phyloP scores from a whole-genome alignment of 1,284 basidiomycete species.

The Marasmius oreades region DNA sequence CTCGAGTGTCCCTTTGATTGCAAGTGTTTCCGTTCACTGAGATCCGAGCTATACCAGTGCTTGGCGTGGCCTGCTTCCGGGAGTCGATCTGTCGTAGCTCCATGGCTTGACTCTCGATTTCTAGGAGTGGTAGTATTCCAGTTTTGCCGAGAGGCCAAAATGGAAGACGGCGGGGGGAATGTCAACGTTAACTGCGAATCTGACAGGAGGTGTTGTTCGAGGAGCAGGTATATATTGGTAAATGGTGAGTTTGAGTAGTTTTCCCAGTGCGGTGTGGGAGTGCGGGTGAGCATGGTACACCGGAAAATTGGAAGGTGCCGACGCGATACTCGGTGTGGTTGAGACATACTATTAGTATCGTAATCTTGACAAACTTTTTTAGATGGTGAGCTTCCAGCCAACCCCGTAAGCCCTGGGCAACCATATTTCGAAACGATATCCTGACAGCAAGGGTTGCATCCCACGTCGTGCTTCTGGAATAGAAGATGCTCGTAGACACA shows the following conservation, averaged over 20 bases:
- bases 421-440: too few relatives aligned
- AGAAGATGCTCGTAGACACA: too few relatives aligned
- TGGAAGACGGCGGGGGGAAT: conserved; percentile 35
- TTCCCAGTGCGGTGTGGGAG: conserved; percentile 43
- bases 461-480: too few relatives aligned
- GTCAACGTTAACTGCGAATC: conserved; percentile 46
- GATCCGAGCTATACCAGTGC: not conserved
- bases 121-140: not conserved
- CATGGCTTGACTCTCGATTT: not conserved
- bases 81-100: not conserved
- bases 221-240: conserved; percentile 54
- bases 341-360: too few relatives aligned
- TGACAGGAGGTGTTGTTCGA: conserved; percentile 58
- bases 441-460: too few relatives aligned
- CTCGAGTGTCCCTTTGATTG: conserved; percentile 15
- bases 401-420: too few relatives aligned
- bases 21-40: not conserved
- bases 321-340: too few relatives aligned
- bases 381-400: too few relatives aligned
- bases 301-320: conserved; percentile 55
- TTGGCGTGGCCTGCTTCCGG: not conserved
- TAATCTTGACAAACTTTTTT: too few relatives aligned
- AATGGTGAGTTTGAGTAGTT: conserved; percentile 49
- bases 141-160: conserved; percentile 18
- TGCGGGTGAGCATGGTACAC: conserved; percentile 31